phyloP scores from a whole-genome alignment of 345 rosid genomes.

The Eucalyptus curtisii region DNA sequence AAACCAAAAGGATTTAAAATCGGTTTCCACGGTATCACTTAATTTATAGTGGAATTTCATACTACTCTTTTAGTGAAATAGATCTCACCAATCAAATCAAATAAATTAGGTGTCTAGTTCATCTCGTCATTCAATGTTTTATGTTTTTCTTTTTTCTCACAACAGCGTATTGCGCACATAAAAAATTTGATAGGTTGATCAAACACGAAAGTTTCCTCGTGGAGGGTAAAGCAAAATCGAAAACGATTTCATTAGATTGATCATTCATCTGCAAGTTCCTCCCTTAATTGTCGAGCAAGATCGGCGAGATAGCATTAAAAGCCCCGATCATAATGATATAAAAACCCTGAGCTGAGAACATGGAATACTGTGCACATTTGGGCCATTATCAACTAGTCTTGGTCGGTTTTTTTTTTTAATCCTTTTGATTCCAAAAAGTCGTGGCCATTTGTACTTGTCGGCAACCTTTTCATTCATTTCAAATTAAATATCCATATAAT shows the following conservation, averaged over 20 bases:
- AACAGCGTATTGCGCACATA: accelerated
- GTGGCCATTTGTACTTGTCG: background rate
- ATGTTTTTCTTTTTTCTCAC: too few relatives aligned
- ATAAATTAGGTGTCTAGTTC: background rate
- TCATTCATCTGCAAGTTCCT: background rate
- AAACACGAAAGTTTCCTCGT: background rate
- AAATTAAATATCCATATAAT: background rate
- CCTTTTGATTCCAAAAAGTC: background rate
- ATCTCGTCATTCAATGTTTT: too few relatives aligned
- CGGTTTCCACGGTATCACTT: accelerated
- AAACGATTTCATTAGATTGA: background rate
- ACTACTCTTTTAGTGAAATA: accelerated
- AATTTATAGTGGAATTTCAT: too few relatives aligned
- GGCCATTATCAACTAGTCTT: background rate
- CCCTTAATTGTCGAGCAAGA: background rate
- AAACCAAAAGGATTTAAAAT: background rate
- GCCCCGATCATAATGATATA: background rate
- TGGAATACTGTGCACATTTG: background rate
- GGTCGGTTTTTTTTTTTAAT: background rate
- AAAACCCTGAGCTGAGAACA: background rate
- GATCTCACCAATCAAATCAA: too few relatives aligned
- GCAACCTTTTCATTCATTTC: background rate
- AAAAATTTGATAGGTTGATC: background rate
- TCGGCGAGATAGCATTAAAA: background rate
- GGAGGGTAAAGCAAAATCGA: background rate